These are phyloP conservation scores for Fusarium albidum DNA, from an alignment of 2,329 filamentous ascomycete genomes.

Conservation along the genomic window DNA sequence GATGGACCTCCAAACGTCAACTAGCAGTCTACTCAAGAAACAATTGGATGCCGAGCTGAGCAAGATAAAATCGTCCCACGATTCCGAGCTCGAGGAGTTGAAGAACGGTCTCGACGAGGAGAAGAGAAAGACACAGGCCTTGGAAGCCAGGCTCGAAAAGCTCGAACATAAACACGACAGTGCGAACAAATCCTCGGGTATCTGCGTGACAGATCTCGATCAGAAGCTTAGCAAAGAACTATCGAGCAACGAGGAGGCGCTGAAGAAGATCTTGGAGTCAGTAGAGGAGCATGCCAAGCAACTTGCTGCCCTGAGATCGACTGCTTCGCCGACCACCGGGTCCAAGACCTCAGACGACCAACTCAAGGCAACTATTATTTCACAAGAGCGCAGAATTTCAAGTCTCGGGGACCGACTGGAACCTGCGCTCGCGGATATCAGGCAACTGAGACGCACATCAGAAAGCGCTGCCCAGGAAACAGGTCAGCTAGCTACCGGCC, in stretches of 20 bases:
- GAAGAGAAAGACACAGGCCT: conserved; percentile 12
- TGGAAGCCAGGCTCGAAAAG: conserved; percentile 28
- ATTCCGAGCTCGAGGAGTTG: conserved; percentile 18
- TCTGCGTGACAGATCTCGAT: conserved; percentile 6
- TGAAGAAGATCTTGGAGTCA: conserved; percentile 1
- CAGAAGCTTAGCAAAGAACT: conserved; percentile 5
- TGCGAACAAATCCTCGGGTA: background rate
- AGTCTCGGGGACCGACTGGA: conserved; percentile 8
- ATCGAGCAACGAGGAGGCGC: background rate
- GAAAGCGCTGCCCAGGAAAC: conserved; percentile 3
- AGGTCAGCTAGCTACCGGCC: background rate
- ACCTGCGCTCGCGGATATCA: background rate
- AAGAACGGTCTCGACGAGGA: conserved; percentile 22
- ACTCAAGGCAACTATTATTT: conserved; percentile 6
- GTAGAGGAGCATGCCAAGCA: conserved; percentile 4
- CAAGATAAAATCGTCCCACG: conserved; percentile 16
- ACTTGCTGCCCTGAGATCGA: background rate
- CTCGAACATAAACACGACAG: conserved; percentile 41
- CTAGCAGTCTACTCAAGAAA: conserved; percentile 1
- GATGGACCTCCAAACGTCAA: conserved; percentile 12
- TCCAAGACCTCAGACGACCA: background rate
- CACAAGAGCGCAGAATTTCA: conserved; percentile 12
- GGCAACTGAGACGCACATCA: conserved; percentile 2
- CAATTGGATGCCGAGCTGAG: conserved; percentile 25
- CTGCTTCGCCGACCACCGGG: background rate